Conservation (phyloP, 23 red algal species). For the Gracilaria caudata region DNA sequence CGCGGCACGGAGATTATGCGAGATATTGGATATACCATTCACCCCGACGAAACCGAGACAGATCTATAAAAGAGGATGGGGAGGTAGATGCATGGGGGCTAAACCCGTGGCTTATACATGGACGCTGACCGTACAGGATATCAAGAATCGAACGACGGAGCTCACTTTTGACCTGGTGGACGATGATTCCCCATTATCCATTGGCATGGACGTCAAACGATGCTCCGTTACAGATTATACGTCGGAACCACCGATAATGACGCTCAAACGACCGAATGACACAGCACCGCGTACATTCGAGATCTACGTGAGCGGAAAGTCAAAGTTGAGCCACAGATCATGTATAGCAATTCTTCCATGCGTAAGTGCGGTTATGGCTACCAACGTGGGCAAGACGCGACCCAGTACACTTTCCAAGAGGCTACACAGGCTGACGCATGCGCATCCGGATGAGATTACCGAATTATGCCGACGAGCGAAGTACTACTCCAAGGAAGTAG, state of each 20-base stretch:
- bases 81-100: not conserved
- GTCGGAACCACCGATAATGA: not conserved
- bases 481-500: not conserved
- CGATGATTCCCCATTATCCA: not conserved
- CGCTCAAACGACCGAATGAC: not conserved
- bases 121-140: not conserved
- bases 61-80: constrained; percentile 21
- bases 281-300: not conserved
- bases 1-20: constrained; percentile 20
- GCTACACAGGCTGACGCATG: constrained; percentile 25
- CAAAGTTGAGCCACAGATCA: not conserved
- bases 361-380: not conserved
- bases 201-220: not conserved
- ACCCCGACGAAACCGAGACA: not conserved
- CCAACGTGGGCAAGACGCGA: not conserved
- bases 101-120: not conserved
- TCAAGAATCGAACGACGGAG: not conserved
- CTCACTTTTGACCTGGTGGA: constrained; percentile 1
- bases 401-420: constrained; percentile 6
- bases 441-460: constrained; percentile 1
- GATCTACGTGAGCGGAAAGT: not conserved
- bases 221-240: not conserved
- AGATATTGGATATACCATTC: not conserved
- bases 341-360: not conserved
- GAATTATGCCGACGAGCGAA: not conserved